Base-by-base conservation (phyloP, 108 stramenopile genomes). In the Fistulifera solaris region DNA sequence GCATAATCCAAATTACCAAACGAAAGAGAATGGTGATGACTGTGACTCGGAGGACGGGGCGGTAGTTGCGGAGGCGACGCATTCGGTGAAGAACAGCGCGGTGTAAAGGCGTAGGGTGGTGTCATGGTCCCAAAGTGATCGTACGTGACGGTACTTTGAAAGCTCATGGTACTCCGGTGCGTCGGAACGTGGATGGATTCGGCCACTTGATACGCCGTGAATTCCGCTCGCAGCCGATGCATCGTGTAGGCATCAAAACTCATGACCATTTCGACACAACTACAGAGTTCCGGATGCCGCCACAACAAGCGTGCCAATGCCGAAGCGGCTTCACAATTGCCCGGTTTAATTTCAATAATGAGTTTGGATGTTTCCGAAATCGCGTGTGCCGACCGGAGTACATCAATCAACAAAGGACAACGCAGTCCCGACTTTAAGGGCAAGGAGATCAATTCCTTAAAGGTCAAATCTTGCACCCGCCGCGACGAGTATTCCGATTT, bases 281-380 rank as follows among this genome's bases (percentile, higher is more conserved):
- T 55, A 0, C 77, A 66, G 27, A 82, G 60, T 50, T 83, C 73
- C 19, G 78, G 81, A 62, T 87, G 79, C 10, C 62, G 68, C 24
- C 65, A 60, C 44, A 87, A 68, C 48, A 87, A 44, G 13, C 76
- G 53, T 8, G 80, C 75, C 48, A 87, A 51, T 8, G 85, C 85
- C 22, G 56, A 68, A 12, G 76, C 79, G 5, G 85, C 81, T 46
- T 63, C 68, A 40, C 68, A 60, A 42, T 86, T 86, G 39, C 85
- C 85, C 4, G 85, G 80, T 65, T 86, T 85, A 23, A 86, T 78
- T 64, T 87, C 85, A 48, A 87, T 69, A 38, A 87, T 69, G 10
- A 87, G 59, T 41, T 68, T 66, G 10, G 78, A 59, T 10, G 65
- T 42, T 13, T 67, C 73, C 14, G 77, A 79, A 40, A 87, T 78